These are phyloP conservation scores for Pseudogymnoascus sp. DNA, from an alignment of 2,329 filamentous ascomycete genomes.

Conservation along the genomic window DNA sequence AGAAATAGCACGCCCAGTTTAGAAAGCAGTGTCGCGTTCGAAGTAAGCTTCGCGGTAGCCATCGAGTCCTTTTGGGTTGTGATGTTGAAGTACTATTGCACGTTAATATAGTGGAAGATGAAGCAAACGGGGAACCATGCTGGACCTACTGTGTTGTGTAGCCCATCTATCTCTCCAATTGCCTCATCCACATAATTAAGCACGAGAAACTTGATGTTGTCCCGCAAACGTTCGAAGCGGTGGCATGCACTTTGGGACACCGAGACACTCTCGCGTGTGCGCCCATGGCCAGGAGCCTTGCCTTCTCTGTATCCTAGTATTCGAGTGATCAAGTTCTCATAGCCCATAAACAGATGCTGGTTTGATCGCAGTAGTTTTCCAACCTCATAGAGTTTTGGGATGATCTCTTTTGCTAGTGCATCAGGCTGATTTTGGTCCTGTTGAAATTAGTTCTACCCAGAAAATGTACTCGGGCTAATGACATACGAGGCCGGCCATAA, in stretches of 20 bases:
- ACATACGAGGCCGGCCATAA: constrained; percentile 25
- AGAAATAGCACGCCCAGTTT: constrained; percentile 71
- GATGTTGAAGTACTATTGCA: constrained; percentile 63
- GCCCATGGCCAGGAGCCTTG: neutral
- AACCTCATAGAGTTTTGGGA: constrained; percentile 49
- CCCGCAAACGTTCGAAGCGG: constrained; percentile 51
- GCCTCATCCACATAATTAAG: constrained; percentile 55
- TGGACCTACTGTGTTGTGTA: constrained; percentile 54
- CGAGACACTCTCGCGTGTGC: constrained; percentile 24
- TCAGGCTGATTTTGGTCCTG: constrained; percentile 30
- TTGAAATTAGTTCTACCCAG: constrained; percentile 15
- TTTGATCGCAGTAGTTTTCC: constrained; percentile 54
- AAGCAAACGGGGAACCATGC: neutral
- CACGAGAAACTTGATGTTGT: constrained; percentile 53
- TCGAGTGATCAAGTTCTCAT: constrained; percentile 52
- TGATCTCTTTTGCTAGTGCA: constrained; percentile 43
- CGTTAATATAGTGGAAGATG: constrained; percentile 12
- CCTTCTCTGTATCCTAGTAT: constrained; percentile 35
- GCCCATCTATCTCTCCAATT: constrained; percentile 60
- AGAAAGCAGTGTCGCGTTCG: constrained; percentile 64
- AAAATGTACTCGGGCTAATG: neutral
- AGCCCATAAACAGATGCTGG: constrained; percentile 53
- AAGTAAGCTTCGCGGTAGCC: constrained; percentile 62
- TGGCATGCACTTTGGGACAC: constrained; percentile 42
- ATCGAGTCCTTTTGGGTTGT: constrained; percentile 69